Evolutionary conservation across 176 grass and related monocot species (phyloP), one percentile per base, ranked within the genome.

Genomic region (Pharus latifolius): DNA sequence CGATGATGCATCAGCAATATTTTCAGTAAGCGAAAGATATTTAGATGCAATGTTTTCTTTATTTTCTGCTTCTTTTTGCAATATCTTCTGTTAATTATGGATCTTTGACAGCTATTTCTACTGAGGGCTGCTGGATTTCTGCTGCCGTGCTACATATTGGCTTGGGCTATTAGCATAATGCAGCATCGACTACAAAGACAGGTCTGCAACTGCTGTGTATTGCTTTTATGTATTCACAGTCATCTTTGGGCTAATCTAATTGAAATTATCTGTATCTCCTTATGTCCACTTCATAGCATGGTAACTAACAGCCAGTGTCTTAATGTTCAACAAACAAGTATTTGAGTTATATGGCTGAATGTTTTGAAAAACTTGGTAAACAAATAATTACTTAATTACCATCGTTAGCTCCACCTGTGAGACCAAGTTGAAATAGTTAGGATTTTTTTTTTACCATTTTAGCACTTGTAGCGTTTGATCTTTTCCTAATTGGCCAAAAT

Each of bases 91-190:
- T 34, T 72, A 38, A 46, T 34, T 73, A 12, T 50, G 73, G 28
- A 15, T 72, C 32, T 53, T 77, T 32, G 42, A 49, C 66, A 96
- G 93, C 66, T 92, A 26, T 96, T 96, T 77, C 83, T 96, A n/a
- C 77, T 96, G 23, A 85, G 87, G 35, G 93, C 93, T 41, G 93
- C 93, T 92, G 93, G 93, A 48, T 96, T 96, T 89, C 78, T 96
- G 49, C 62, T 96, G 65, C 93, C 89, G 5, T 96, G 89, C 74
- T 96, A 96, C 65, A 87, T 96, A 30, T 87, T 96, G 93, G 93
- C 93, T 26, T 92, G 93, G 93, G 93, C 89, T 40, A 92, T 96
- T 61, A 96, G 77, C 47, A 87, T 96, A 44, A 76, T 96, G 73
- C 88, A 96, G 46, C 86, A 83, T 59, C 93, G 85, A 75, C 84